These are phyloP conservation scores for Warburgia ugandensis DNA, from an alignment of 164 flowering plant genomes.

Conservation along the genomic window DNA sequence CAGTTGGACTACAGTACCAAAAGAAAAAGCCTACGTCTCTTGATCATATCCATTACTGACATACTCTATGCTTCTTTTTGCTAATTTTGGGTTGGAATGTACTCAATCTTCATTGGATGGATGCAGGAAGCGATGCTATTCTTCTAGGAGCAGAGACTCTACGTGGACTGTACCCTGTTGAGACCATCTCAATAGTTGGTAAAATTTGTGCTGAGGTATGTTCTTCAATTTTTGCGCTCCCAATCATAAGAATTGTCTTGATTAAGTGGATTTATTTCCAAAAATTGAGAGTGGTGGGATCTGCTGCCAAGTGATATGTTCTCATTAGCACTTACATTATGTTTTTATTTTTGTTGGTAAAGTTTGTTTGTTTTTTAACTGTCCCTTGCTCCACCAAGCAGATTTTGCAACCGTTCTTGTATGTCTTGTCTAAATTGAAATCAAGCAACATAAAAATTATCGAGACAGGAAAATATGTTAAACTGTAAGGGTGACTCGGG, in stretches of 20 bases:
- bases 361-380: no score
- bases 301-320: background rate
- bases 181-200: conserved; percentile 77
- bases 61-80: no score
- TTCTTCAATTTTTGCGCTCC: background rate
- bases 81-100: background rate
- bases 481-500: no score
- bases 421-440: no score
- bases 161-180: conserved; percentile 79
- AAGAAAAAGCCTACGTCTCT: no score
- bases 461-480: background rate
- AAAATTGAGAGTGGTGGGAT: background rate
- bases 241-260: background rate
- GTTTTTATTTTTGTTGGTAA: no score
- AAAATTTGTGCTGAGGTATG: conserved; percentile 83
- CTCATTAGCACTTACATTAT: no score
- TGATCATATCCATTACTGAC: no score
- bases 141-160: conserved; percentile 91
- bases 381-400: no score
- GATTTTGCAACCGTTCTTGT: no score
- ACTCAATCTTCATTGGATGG: conserved; percentile 1
- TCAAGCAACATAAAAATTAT: no score
- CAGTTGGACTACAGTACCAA: no score
- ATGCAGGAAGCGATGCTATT: conserved; percentile 80
- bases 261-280: background rate